Evolutionary conservation across 2,329 filamentous ascomycete species (phyloP), one percentile per base, ranked within the genome.

Genomic region (Colletotrichum chrysophilum): DNA sequence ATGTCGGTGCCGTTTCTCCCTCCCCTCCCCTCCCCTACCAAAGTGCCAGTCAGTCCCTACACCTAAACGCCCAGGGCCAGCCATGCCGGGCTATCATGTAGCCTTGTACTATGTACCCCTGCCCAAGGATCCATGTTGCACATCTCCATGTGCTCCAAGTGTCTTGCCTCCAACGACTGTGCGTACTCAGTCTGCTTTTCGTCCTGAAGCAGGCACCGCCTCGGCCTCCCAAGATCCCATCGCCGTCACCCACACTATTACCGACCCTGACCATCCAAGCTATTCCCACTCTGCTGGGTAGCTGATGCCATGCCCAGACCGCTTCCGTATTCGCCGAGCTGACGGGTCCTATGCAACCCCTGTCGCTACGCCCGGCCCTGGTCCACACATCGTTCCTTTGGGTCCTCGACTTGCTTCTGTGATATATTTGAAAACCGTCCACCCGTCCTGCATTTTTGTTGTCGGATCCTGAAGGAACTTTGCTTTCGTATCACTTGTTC

Each of bases 271-370:
- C 72, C 75, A 75, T 74, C 74, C 74, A 74, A 76, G 71, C 71
- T 70, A 74, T 74, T 74, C 61, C 65, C 66, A 61, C 60, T 66
- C 71, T 76, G 55, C 74, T 74, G 74, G 74, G 75, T 66, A 70
- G 36, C 71, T 65, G 75, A 75, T 75, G 55, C 75, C 75, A 75
- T 75, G 75, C 75, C 71, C 75, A 71, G 75, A 75, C 75, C 75
- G 73, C 67, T 71, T 71, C 71, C 67, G 75, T 76, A 68, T 75
- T 71, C 73, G 73, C 75, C 72, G 71, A 76, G 67, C 71, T 75
- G 65, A 75, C 72, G 72, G 75, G 62, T 61, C 62, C 67, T 36
- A 75, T 67, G 71, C 71, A 77, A 75, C 75, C 62, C 75, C 38
- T 75, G 72, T 32, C 75, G 34, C 48, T 38, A 36, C 48, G 62